These are phyloP conservation scores for Mesotaenium endlicherianum DNA, from an alignment of 139 green algal genomes.

Conservation along the genomic window DNA sequence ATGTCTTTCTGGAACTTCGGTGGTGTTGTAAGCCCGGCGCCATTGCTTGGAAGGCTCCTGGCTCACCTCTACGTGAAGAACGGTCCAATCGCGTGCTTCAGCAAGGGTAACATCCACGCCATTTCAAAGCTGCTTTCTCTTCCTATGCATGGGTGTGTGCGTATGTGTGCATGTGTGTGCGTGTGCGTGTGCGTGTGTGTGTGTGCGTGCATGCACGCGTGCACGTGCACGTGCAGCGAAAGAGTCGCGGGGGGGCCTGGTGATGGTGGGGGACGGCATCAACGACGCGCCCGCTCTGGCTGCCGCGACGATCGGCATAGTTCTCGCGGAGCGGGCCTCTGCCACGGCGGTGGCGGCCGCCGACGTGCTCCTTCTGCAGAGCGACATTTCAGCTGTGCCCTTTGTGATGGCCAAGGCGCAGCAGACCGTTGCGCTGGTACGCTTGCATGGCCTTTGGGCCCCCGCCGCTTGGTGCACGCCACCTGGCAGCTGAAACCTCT, in stretches of 20 bases:
- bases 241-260: constrained; percentile 9
- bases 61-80: not conserved
- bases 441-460: not conserved
- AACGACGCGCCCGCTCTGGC: constrained; percentile 57
- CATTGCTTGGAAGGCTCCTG: too few species aligned
- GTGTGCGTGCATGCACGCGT: not conserved
- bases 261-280: constrained; percentile 58
- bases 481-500: not conserved
- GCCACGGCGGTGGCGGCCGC: constrained; percentile 47
- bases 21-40: too few species aligned
- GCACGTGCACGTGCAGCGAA: not conserved
- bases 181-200: not conserved
- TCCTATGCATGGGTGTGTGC: too few species aligned
- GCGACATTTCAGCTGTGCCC: constrained; percentile 46
- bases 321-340: constrained; percentile 48
- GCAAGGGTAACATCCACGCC: not conserved
- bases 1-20: too few species aligned
- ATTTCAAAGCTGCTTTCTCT: too few species aligned
- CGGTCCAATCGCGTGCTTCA: not conserved
- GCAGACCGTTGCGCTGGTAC: constrained; percentile 47
- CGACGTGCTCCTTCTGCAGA: constrained; percentile 54
- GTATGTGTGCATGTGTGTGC: not conserved
- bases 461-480: not conserved
- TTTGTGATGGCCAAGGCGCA: constrained; percentile 53
- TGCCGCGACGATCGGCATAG: constrained; percentile 54